phyloP scores from a whole-genome alignment of 2,329 filamentous ascomycete species.

The Teratosphaeria zuluensis region DNA sequence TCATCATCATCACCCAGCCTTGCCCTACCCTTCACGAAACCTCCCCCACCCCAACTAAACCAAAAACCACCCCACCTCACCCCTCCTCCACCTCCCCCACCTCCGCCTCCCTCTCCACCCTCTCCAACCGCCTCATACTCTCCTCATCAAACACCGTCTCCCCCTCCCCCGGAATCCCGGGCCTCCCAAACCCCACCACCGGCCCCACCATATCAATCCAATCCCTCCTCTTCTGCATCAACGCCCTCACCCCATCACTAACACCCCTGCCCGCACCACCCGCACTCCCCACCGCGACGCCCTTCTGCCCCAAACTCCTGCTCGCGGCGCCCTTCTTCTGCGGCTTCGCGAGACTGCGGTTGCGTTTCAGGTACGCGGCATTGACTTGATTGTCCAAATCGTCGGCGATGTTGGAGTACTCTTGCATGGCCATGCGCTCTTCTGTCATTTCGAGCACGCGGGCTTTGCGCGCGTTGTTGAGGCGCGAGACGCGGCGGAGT shows the following conservation, averaged over 20 bases:
- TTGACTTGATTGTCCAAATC: slow-evolving; percentile 94
- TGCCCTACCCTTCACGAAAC: no score
- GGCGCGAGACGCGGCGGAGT: slow-evolving; percentile 70
- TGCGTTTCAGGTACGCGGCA: slow-evolving; percentile 89
- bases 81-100: slow-evolving; percentile 41
- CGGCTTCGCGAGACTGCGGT: slow-evolving; percentile 84
- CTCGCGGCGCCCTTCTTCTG: slow-evolving; percentile 63
- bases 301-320: slow-evolving; percentile 47
- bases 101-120: slow-evolving; percentile 70
- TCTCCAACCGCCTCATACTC: slow-evolving; percentile 63
- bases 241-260: slow-evolving; percentile 77
- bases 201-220: slow-evolving; percentile 89
- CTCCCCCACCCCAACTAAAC: not conserved
- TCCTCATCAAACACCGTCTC: slow-evolving; percentile 68
- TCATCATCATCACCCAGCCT: no score
- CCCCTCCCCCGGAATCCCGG: slow-evolving; percentile 62
- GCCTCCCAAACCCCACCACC: slow-evolving; percentile 76
- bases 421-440: slow-evolving; percentile 90
- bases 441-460: slow-evolving; percentile 78
- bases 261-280: slow-evolving; percentile 64
- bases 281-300: slow-evolving; percentile 52
- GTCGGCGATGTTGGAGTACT: slow-evolving; percentile 93
- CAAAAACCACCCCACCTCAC: not conserved
- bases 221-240: slow-evolving; percentile 82
- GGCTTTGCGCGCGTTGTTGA: slow-evolving; percentile 85